Evolutionary conservation across 2,329 filamentous ascomycete genomes (phyloP), one percentile per base, ranked within the genome.

Genomic region (Chalaropsis ovoidea): DNA sequence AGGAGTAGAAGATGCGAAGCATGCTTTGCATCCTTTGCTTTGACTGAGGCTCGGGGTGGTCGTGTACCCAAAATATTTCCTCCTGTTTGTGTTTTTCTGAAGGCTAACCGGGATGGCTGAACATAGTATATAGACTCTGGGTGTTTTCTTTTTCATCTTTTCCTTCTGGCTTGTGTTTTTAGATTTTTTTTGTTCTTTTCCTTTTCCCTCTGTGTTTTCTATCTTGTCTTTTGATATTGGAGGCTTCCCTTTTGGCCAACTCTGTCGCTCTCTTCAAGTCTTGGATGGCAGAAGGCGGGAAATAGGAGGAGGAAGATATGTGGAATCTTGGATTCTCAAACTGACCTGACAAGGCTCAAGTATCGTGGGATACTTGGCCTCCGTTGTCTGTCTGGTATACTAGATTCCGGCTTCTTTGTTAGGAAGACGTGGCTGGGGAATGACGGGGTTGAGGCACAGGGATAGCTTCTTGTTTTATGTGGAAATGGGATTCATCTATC

Each of bases 1-100:
- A 77, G 70, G 79, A 77, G 72, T 78, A 75, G 67, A 68, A 52
- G 58, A 58, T 22, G 47, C 10, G 10, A 52, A 52, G n/a, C 22
- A 52, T n/a, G 15, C 13, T 56, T 43, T 11, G 35, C 31, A 35
- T 35, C 31, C 10, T 54, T 52, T 35, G 42, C 45, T 27, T 39
- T 49, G 11, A 31, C 47, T 41, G 2, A 1, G 31, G 31, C 56
- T 56, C 3, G 19, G 31, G 31, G 24, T 39, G 15, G 54, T 24
- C 43, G 15, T 35, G 43, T 67, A 41, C 19, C 45, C 11, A 27
- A 64, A 43, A 49, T 17, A n/a, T 60, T 43, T 62, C 27, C 61
- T 62, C 19, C 52, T 42, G 19, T 45, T 63, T 63, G 58, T 58
- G 35, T 39, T 39, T 66, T 45, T 63, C 58, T 61, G 49, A n/a